phyloP scores from a whole-genome alignment of 1,139 yeast genomes.

The Debaryomyces sp. region DNA sequence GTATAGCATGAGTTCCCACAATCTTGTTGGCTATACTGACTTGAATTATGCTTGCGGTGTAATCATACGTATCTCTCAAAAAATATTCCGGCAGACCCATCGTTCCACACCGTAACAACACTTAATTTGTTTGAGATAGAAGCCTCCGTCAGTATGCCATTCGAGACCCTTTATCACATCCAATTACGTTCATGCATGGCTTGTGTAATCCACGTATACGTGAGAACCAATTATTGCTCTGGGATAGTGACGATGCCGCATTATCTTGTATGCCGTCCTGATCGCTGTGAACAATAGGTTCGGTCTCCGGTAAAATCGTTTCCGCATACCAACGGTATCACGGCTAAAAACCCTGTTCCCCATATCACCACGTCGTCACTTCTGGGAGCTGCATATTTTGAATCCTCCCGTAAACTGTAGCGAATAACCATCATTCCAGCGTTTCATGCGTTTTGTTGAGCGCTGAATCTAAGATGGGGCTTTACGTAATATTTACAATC shows the following conservation, averaged over 20 bases:
- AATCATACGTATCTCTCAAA: background rate
- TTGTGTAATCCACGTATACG: background rate
- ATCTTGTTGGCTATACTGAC: background rate
- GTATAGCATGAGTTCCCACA: background rate
- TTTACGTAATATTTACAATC: background rate
- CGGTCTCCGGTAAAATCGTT: background rate
- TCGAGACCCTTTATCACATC: background rate
- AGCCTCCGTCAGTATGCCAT: background rate
- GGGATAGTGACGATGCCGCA: background rate
- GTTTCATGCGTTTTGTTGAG: background rate
- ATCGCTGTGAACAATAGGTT: background rate
- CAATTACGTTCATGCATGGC: background rate
- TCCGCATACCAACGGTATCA: background rate
- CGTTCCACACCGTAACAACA: background rate
- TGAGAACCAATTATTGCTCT: background rate
- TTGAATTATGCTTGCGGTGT: background rate
- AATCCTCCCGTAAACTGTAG: background rate
- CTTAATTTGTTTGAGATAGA: background rate
- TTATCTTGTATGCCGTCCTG: background rate
- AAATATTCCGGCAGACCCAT: background rate
- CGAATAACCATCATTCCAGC: background rate
- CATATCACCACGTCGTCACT: background rate
- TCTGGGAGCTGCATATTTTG: background rate
- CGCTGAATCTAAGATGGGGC: background rate
- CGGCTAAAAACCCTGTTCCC: background rate